phyloP scores from a whole-genome alignment of 2,329 filamentous ascomycete genomes.

The Scedosporium apiospermum region DNA sequence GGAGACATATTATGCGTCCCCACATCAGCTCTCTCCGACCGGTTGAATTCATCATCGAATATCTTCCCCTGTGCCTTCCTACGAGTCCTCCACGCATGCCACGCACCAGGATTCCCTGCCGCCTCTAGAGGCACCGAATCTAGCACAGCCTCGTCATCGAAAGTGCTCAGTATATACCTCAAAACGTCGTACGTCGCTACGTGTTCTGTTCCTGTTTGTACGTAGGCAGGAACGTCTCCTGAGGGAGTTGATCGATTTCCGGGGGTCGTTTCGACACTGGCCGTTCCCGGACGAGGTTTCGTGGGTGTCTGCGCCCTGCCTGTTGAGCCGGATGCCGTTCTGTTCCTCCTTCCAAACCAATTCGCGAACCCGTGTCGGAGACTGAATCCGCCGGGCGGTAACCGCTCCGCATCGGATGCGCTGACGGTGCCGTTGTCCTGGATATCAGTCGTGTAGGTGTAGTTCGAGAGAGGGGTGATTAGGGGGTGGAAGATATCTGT shows the following conservation, averaged over 20 bases:
- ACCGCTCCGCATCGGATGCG: slow-evolving; percentile 69
- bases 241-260: neutral
- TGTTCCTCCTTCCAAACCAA: slow-evolving; percentile 65
- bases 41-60: slow-evolving; percentile 9
- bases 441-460: slow-evolving; percentile 78
- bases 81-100: slow-evolving; percentile 84
- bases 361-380: slow-evolving; percentile 81
- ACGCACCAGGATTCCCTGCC: slow-evolving; percentile 83
- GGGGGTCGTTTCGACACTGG: slow-evolving; percentile 8
- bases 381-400: slow-evolving; percentile 85
- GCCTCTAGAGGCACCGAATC: slow-evolving; percentile 72
- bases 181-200: slow-evolving; percentile 60
- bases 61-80: slow-evolving; percentile 40
- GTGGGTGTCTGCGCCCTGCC: slow-evolving; percentile 7
- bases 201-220: slow-evolving; percentile 29
- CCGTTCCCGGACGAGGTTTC: slow-evolving; percentile 1
- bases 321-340: slow-evolving; percentile 24
- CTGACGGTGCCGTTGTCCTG: slow-evolving; percentile 69
- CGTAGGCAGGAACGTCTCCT: slow-evolving; percentile 24
- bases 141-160: slow-evolving; percentile 67
- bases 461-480: slow-evolving; percentile 86
- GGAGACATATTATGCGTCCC: slow-evolving; percentile 6
- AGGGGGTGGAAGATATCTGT: slow-evolving; percentile 95
- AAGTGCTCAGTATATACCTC: slow-evolving; percentile 71
- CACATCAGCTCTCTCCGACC: slow-evolving; percentile 5